Percentiles rank a stretch among this genome's conserved stretches.
Evolutionary conservation across 345 rosid species (phyloP).

Genomic region (Lepidium africanum): DNA sequence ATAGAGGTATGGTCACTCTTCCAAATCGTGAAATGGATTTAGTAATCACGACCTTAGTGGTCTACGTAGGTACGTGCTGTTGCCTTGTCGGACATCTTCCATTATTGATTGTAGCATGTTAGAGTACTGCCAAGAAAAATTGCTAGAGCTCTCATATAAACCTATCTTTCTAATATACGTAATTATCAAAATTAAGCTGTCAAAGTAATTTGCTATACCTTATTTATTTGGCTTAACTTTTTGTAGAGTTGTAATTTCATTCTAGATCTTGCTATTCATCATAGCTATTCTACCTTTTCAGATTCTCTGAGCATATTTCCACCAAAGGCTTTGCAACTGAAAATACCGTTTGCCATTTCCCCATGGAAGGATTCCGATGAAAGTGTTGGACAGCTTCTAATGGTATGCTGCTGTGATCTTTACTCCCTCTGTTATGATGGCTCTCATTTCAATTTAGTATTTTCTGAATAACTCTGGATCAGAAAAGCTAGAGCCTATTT

Average conservation of each 20-base stretch:
- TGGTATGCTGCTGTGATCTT: conserved; percentile 52
- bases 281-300: conserved; percentile 24
- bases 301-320: conserved; percentile 75
- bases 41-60: background rate
- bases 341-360: conserved; percentile 66
- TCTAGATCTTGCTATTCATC: background rate
- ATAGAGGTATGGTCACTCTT: conserved; percentile 55
- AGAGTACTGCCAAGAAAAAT: background rate
- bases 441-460: background rate
- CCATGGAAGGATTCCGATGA: conserved; percentile 87
- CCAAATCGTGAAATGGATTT: background rate
- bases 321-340: conserved; percentile 56
- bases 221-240: background rate
- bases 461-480: conserved; percentile 3
- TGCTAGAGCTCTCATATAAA: background rate
- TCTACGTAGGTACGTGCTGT: conserved; percentile 4
- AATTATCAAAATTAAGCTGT: background rate
- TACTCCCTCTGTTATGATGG: background rate
- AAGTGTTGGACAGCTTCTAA: conserved; percentile 84
- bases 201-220: conserved; percentile 1
- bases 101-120: conserved; percentile 3
- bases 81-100: background rate
- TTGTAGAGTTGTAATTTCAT: background rate
- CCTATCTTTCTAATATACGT: background rate
- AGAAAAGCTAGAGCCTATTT: background rate